phyloP scores from a whole-genome alignment of 2,329 filamentous ascomycete species.

The Ampelomyces quisqualis region DNA sequence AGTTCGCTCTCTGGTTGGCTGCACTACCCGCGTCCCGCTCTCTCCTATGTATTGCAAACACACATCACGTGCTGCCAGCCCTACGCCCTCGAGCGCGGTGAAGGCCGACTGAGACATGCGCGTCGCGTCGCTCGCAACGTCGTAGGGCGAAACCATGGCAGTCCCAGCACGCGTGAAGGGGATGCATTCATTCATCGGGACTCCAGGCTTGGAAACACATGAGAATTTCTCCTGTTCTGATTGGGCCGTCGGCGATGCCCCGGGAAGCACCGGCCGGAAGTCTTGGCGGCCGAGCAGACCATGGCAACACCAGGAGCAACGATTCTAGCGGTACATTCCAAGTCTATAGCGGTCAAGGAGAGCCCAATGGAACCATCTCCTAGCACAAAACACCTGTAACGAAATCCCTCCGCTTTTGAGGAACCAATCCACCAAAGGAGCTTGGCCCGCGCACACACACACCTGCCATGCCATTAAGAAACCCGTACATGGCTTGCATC shows the following conservation, averaged over 20 bases:
- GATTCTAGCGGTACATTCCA: no score
- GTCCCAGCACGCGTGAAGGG: background rate
- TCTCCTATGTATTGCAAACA: no score
- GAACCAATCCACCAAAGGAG: constrained; percentile 4
- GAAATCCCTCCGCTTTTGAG: constrained; percentile 7
- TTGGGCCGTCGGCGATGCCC: background rate
- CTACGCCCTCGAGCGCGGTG: no score
- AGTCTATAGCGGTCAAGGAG: constrained; percentile 26
- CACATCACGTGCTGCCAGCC: background rate
- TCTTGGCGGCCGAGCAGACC: constrained; percentile 6
- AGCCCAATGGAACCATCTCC: constrained; percentile 7
- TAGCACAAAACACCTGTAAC: constrained; percentile 10
- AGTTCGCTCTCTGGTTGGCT: constrained; percentile 17
- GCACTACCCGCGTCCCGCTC: constrained; percentile 3
- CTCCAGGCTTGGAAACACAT: background rate
- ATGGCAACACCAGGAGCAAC: background rate
- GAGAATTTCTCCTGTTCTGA: background rate
- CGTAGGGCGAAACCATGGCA: background rate
- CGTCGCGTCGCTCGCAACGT: background rate
- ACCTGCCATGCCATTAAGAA: constrained; percentile 3
- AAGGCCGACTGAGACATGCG: background rate
- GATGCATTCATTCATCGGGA: background rate
- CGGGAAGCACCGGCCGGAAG: constrained; percentile 1
- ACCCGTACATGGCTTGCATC: constrained; percentile 1
- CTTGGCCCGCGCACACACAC: background rate